Evolutionary conservation across 805 yeast genomes (phyloP), one percentile per base, ranked within the genome.

Genomic region (Brettanomyces custersianus): DNA sequence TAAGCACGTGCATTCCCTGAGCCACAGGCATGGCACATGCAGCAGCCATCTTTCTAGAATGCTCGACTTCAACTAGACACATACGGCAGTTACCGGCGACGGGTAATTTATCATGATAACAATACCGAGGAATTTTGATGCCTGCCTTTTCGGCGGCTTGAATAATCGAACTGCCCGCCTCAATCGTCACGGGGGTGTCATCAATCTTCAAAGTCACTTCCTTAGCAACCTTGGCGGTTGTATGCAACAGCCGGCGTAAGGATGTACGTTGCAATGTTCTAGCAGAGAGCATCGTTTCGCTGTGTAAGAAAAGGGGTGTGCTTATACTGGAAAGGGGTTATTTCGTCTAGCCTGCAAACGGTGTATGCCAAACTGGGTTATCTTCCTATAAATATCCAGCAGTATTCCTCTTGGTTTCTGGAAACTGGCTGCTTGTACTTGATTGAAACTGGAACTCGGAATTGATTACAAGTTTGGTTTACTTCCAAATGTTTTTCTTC

Each of bases 121-220:
- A 85, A 67, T 85, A 85, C 47, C 95, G 73, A 29, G 95, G 95
- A 35, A 85, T 80, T 40, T 79, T 70, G 29, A 83, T 88, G 38
- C 95, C 95, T 28, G 94, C 94, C 62, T 80, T 78, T 54, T 85
- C 94, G 45, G 90, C 86, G 35, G 95, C 95, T 63, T 85, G 95
- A 54, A 85, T 84, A 43, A 85, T 78, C 15, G 94, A 80, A 30
- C 94, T 74, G 2, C 94, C 94, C 33, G 87, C 87, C 57, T 84
- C 94, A 44, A 85, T 79, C 36, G 71, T 67, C 29, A 85, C 92
- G 38, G 74, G 70, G 44, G 72, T 72, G 34, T 92, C 92, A 57
- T 85, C 95, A 34, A 74, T 57, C 29, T 70, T 68, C 15, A 73
- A 39, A 16, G 51, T 51, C 18, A 57, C 58, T 4, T 57, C 60